These are phyloP conservation scores for Dunaliella sp. DNA, from an alignment of 139 green algal genomes.

Conservation along the genomic window DNA sequence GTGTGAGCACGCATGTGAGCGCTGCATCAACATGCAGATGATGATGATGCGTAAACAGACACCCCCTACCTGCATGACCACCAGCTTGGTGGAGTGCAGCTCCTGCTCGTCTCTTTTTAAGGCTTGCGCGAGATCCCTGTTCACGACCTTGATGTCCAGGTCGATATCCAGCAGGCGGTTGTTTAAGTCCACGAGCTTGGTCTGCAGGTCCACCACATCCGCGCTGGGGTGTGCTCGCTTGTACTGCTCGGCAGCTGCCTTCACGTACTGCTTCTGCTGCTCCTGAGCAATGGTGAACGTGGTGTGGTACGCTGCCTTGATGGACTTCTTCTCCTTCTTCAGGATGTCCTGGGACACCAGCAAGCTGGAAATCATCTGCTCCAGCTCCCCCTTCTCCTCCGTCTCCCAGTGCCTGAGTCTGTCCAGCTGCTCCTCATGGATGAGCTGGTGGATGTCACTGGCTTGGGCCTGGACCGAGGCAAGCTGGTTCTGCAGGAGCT, in stretches of 20 bases:
- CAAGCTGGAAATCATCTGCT: conserved; percentile 18
- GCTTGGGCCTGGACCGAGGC: neutral
- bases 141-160: conserved; percentile 19
- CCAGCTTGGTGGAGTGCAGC: conserved; percentile 29
- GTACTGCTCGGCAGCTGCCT: neutral
- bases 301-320: conserved; percentile 13
- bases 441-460: neutral
- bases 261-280: neutral
- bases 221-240: neutral
- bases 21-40: too few species aligned
- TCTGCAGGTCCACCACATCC: conserved; percentile 21
- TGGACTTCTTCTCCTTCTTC: conserved; percentile 28
- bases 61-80: conserved; percentile 25
- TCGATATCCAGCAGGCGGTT: conserved; percentile 6
- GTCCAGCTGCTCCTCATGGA: neutral
- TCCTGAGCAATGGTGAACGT: neutral
- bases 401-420: neutral
- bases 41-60: neutral
- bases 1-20: neutral
- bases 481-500: neutral
- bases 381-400: conserved; percentile 9
- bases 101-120: conserved; percentile 22
- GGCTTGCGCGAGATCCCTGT: neutral
- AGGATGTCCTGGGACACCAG: conserved; percentile 25
- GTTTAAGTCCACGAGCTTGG: conserved; percentile 16